Base-by-base conservation (phyloP, 2,329 filamentous ascomycete species). In the Blastomyces parvus region DNA sequence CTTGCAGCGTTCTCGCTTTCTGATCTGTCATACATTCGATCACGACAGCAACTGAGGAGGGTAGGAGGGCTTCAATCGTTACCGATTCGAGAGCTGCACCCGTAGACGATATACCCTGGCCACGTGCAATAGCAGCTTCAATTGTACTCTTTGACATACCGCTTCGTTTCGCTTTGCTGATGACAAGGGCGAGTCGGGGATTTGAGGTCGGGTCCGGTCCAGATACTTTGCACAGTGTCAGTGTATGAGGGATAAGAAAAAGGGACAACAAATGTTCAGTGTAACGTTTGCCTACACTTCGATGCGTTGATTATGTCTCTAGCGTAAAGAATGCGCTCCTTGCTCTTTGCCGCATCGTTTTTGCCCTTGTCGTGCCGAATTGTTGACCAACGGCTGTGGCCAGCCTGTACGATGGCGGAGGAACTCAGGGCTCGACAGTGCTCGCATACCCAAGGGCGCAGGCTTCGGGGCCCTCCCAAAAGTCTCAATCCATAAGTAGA, bases 301-400 rank as follows among this genome's bases (percentile, higher is more conserved):
- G 90, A 90, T 64, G 87, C 87, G 65, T 87, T 83, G 59, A 87
- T 84, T 63, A 97, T 88, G 65, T 88, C 84, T 68, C 89, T 87
- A 27, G 87, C 82, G 69, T 95, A 83, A 55, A 81, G 75, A 57
- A 82, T 84, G 38, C 91, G 87, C 69, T 87, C 82, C 53, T 83
- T 83, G 76, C 86, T 90, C 77, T 92, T 96, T 69, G 87, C 74
- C 63, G 74, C 76, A 75, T 99, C 94, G 64, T 87, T 88, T 66
- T 88, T 90, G 60, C 88, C 91, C 77, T 99, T 99, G 75, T 94
- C 91, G 76, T 97, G 94, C 73, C 88, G 90, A 78, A 97, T 97
- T 72, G 94, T 96, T 64, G 91, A 91, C 94, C 94, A 99, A 74
- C 91, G 89, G 76, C 88, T 96, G 78, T 96, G 91, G 17, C 91